A percentile compares a stretch with the other conserved stretches of the same genome.
Conservation (phyloP, 2,329 filamentous ascomycete genomes). For the Lojkania enalia region DNA sequence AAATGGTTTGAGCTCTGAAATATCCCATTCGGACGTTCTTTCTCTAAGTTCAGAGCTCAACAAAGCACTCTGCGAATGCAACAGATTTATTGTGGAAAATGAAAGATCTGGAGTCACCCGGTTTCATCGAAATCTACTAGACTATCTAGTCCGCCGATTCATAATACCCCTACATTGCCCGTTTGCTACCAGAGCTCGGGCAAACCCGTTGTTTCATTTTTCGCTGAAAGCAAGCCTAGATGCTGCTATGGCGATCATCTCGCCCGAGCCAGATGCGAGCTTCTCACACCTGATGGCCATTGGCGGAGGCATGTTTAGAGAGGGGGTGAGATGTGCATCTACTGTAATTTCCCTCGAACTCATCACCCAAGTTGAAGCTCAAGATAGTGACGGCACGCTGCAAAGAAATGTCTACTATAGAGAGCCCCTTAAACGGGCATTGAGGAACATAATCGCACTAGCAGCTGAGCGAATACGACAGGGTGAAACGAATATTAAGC, state of each 20-base stretch:
- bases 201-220: conserved; percentile 52
- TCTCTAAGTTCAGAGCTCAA: conserved; percentile 18
- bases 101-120: not conserved
- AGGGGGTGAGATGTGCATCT: conserved; percentile 45
- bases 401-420: not conserved
- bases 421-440: not conserved
- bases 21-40: conserved; percentile 21
- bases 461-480: not conserved
- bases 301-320: conserved; percentile 49
- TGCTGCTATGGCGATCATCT: conserved; percentile 27
- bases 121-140: conserved; percentile 52
- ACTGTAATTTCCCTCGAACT: conserved; percentile 54
- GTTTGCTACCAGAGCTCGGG: conserved; percentile 46
- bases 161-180: conserved; percentile 56
- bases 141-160: conserved; percentile 57
- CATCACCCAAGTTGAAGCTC: conserved; percentile 28
- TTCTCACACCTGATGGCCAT: conserved; percentile 45
- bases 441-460: not conserved
- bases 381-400: not conserved
- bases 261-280: conserved; percentile 32
- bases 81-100: not conserved
- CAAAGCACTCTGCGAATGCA: conserved; percentile 20
- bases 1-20: conserved; percentile 23
- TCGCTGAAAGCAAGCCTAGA: conserved; percentile 52
- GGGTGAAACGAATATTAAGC: conserved; percentile 4